phyloP scores from a whole-genome alignment of 805 yeast genomes.

The Metschnikowia anglica region DNA sequence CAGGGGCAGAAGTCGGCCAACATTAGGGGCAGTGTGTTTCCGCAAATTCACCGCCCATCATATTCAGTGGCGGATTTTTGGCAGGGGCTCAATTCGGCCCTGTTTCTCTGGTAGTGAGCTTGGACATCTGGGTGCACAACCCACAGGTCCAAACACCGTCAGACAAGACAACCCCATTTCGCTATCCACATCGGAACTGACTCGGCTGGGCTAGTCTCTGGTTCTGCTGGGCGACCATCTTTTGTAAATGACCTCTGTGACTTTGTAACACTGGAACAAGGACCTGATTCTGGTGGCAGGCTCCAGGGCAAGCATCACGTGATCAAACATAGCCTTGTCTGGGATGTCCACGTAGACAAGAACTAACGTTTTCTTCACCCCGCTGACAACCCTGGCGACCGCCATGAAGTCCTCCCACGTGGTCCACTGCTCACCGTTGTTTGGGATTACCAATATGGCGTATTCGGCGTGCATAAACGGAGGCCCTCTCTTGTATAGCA shows the following conservation, averaged over 20 bases:
- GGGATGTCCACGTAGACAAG: slow-evolving; percentile 66
- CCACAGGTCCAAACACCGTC: neutral
- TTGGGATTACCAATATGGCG: slow-evolving; percentile 55
- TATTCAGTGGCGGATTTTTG: too few relatives aligned
- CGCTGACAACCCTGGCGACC: slow-evolving; percentile 76
- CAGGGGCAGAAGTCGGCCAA: too few relatives aligned
- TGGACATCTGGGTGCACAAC: neutral
- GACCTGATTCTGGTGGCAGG: slow-evolving; percentile 19
- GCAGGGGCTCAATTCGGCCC: too few relatives aligned
- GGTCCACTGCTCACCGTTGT: slow-evolving; percentile 38
- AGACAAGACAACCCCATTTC: neutral
- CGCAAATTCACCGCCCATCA: too few relatives aligned
- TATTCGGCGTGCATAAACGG: slow-evolving; percentile 94
- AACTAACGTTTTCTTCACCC: slow-evolving; percentile 78
- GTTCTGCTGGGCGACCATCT: slow-evolving; percentile 88
- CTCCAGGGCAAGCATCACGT: slow-evolving; percentile 6
- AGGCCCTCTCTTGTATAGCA: slow-evolving; percentile 88
- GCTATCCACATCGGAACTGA: too few relatives aligned
- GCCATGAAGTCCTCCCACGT: slow-evolving; percentile 61
- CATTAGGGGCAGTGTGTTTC: too few relatives aligned
- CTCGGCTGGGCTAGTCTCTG: slow-evolving; percentile 53
- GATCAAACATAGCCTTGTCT: slow-evolving; percentile 26
- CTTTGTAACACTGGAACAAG: slow-evolving; percentile 44
- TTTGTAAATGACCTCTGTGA: slow-evolving; percentile 66
- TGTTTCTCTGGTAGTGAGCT: neutral